Evolutionary conservation across 768 basidiomycete genomes (phyloP).

Genomic region (Termitomyces heimii): DNA sequence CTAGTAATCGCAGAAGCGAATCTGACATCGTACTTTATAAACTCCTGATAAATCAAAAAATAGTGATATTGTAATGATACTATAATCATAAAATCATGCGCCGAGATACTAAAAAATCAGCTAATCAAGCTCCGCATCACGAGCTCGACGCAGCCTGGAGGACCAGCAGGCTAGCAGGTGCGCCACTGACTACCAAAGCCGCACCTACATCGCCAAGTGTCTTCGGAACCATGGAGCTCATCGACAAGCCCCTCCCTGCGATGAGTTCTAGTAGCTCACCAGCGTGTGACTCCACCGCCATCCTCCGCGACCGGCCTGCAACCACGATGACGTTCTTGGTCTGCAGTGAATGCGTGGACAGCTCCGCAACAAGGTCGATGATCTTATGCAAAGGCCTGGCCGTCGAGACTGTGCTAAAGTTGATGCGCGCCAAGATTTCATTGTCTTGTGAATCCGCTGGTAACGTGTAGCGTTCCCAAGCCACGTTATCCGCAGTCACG

Average conservation of each 20-base stretch:
- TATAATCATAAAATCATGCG: not conserved
- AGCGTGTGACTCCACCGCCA: slow-evolving; percentile 54
- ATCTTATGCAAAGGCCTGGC: slow-evolving; percentile 52
- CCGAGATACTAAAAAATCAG: not conserved
- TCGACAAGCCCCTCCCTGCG: slow-evolving; percentile 29
- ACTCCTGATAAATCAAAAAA: not conserved
- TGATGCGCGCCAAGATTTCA: slow-evolving; percentile 44
- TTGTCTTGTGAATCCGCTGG: slow-evolving; percentile 20
- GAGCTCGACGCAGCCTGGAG: slow-evolving; percentile 29
- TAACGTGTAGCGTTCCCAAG: slow-evolving; percentile 63
- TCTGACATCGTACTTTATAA: not conserved
- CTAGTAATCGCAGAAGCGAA: not conserved
- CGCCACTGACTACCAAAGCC: slow-evolving; percentile 52
- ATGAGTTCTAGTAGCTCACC: slow-evolving; percentile 52
- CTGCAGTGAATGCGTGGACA: slow-evolving; percentile 19
- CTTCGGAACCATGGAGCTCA: slow-evolving; percentile 57
- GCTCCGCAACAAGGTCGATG: slow-evolving; percentile 34
- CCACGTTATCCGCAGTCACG: slow-evolving; percentile 74
- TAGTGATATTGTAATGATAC: not conserved
- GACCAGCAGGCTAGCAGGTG: slow-evolving; percentile 46
- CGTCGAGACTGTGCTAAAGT: slow-evolving; percentile 48
- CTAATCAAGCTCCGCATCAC: not conserved
- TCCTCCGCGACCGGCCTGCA: slow-evolving; percentile 67
- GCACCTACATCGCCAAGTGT: slow-evolving; percentile 75
- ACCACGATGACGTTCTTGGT: slow-evolving; percentile 56